These are phyloP conservation scores for Orobanche coerulescens DNA, from an alignment of 257 asterid genomes.

Conservation along the genomic window DNA sequence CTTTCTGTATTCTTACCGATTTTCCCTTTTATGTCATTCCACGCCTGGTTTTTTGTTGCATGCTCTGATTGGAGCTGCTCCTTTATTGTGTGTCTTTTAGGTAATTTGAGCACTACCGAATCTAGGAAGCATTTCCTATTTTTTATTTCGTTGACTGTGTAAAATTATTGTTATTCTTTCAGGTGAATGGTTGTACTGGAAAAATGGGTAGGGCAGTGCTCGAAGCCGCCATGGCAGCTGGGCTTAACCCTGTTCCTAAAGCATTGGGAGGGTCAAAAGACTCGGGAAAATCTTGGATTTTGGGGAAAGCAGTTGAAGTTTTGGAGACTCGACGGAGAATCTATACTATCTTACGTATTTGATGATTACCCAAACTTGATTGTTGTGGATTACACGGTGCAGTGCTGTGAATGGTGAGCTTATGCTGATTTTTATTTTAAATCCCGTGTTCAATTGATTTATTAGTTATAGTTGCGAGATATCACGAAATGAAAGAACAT, in stretches of 20 bases:
- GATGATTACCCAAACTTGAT: slow-evolving; percentile 57
- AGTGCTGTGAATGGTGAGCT: slow-evolving; percentile 76
- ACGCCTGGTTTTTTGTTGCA: neutral
- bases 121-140: neutral
- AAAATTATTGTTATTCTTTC: slow-evolving; percentile 11
- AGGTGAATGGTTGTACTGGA: slow-evolving; percentile 93
- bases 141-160: neutral
- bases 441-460: neutral
- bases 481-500: neutral
- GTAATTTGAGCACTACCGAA: neutral
- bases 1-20: neutral
- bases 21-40: too few relatives aligned
- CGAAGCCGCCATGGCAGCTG: slow-evolving; percentile 85
- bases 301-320: slow-evolving; percentile 60
- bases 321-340: slow-evolving; percentile 62
- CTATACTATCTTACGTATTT: slow-evolving; percentile 37
- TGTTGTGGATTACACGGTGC: slow-evolving; percentile 82
- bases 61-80: neutral
- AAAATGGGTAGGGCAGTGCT: slow-evolving; percentile 94
- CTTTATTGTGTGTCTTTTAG: neutral
- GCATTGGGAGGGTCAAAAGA: slow-evolving; percentile 74
- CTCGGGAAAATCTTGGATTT: slow-evolving; percentile 59
- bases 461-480: neutral
- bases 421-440: neutral
- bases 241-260: slow-evolving; percentile 64